Conservation (phyloP, 495 filamentous ascomycete species). For the Penicillium macrosclerotiorum region DNA sequence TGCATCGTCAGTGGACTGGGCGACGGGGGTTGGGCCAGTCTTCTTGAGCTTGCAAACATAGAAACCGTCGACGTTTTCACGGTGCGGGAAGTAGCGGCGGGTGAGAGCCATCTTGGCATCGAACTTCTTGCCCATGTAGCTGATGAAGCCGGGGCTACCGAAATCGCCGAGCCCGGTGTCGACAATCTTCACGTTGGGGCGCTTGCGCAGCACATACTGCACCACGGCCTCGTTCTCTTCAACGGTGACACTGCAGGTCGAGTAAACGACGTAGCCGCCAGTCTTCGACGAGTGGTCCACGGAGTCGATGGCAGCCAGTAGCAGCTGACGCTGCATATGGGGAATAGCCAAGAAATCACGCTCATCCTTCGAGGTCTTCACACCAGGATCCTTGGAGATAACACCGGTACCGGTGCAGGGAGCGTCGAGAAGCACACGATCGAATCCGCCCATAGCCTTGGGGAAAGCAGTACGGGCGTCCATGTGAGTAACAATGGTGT, state of each 20-base stretch:
- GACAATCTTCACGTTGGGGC: constrained; percentile 90
- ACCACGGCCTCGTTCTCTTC: constrained; percentile 95
- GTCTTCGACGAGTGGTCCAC: constrained; percentile 83
- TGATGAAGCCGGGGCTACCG: constrained; percentile 85
- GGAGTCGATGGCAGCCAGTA: constrained; percentile 91
- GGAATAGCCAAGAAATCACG: constrained; percentile 89
- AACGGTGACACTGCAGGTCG: constrained; percentile 86
- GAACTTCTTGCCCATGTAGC: constrained; percentile 86
- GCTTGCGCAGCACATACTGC: constrained; percentile 83
- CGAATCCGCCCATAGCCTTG: constrained; percentile 90
- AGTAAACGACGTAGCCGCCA: constrained; percentile 92
- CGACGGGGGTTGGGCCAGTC: constrained; percentile 66
- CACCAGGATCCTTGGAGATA: constrained; percentile 89
- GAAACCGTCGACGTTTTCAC: constrained; percentile 97
- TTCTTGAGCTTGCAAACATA: constrained; percentile 98
- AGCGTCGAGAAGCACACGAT: constrained; percentile 76
- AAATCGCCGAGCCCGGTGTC: constrained; percentile 87
- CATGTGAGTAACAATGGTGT: constrained; percentile 92
- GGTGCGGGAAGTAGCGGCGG: constrained; percentile 87
- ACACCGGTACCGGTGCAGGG: constrained; percentile 84
- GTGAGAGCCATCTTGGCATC: constrained; percentile 80
- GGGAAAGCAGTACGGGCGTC: constrained; percentile 86
- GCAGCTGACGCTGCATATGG: constrained; percentile 89
- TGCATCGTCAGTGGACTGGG: constrained; percentile 38
- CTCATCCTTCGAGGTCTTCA: constrained; percentile 97